Base-by-base conservation (phyloP, 139 green algal species). In the Zygnema circumcarinatum region DNA sequence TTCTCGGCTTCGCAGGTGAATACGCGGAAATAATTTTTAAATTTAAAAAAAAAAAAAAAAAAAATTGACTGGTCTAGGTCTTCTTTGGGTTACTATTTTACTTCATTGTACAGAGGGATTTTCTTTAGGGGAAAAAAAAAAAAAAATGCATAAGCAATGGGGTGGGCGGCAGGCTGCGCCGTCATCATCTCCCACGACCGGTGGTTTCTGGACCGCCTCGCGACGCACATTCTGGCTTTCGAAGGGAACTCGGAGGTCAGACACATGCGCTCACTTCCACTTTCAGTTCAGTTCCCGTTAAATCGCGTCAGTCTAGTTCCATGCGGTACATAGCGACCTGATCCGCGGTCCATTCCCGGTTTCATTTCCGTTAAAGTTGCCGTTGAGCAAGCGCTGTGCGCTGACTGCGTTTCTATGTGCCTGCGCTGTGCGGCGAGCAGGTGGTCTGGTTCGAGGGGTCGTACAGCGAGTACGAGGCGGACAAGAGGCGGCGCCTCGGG, bases 181-280 rank as follows among this genome's bases (percentile, higher is more conserved):
- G 85, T 98, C 21, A 79, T 96, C 74, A 94, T 98, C 54, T 94
- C 89, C 31, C 95, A 98, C 92, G 95, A 98, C 92, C 92, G 95
- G 33, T 94, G 93, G 92, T 95, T 96, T 83, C 92, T 96, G 25
- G 93, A 96, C 88, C 90, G 95, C 0, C 79, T 97, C 1, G 93
- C 93, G 1, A 96, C 94, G 0, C 95, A 97, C 90, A 97, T 98
- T 83, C 72, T 98, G 29, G 94, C 95, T 0, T 98, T 94, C 86
- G 95, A 98, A 84, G 95, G 93, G 35, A 93, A 98, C 91, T 91
- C 85, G 33, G 33, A 88, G 69, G 83, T 88, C 21, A 25, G 62
- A 22, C 40, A 22, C 75, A 62, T 16, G 67, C 3, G 25, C 75
- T 62, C 20, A 22, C 16, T 2, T 69, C 54, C 54, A 25, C 54